Base-by-base conservation (phyloP, 768 basidiomycete genomes). In the Psilocybe subaeruginosa region DNA sequence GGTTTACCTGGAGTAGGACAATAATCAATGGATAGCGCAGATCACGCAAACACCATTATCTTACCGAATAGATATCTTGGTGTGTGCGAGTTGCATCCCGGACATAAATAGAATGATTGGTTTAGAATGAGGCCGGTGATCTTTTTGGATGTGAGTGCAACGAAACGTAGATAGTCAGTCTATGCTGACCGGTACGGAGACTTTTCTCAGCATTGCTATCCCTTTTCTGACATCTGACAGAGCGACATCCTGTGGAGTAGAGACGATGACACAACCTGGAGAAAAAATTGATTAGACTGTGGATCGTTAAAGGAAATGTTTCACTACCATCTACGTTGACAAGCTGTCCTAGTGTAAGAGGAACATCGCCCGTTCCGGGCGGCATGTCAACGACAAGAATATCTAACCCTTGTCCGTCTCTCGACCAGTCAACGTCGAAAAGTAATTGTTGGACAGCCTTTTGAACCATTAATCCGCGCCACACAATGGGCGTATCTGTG, bases 391-490 rank as follows among this genome's bases (percentile, higher is more conserved):
- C 78, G 6, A 98, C 91, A 14, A 99, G 81, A 0, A 95, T 80
- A 68, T 99, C 97, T 31, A 98, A 75, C 3, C 85, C 85, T 4
- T 77, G 77, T 1, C 78, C 78, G 9, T 68, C 72, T 5, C 73
- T 73, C 14, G 77, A 70, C 96, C 97, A 98, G 72, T 98, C 96
- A 4, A 97, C 94, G 65, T 98, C 95, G 68, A 99, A 98, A 1
- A 98, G 82, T 0, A 99, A 81, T 71, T 98, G 96, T 72, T 98
- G 96, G 0, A 96, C 94, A 27, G 96, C 95, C 70, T 98, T 98
- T 76, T 97, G 95, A 1, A 98, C 97, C 97, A 98, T 99, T 19
- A 97, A 83, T 2, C 97, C 97, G 27, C 97, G 84, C 97, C 97
- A 99, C 31, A 97, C 93, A 33, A 98, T 82, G 0, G 95, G 89